Conservation (phyloP, 2,329 filamentous ascomycete genomes). For the Talaromyces marneffei region DNA sequence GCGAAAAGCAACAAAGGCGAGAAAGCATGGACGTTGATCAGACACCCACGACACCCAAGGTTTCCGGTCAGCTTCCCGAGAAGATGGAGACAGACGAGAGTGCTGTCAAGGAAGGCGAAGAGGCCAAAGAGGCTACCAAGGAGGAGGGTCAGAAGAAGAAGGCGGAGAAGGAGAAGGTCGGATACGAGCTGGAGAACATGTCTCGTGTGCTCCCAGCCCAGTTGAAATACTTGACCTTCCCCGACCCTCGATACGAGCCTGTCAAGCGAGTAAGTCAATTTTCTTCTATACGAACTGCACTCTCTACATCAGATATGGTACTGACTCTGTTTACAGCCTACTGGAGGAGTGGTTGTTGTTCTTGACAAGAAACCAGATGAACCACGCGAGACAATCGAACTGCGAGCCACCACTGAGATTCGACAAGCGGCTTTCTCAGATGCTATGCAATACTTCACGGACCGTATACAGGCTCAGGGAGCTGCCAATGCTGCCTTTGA, state of each 20-base stretch:
- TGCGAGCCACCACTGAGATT: constrained; percentile 75
- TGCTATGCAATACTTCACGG: constrained; percentile 32
- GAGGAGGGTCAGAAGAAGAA: constrained; percentile 75
- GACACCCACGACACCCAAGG: constrained; percentile 67
- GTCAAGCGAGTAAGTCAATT: constrained; percentile 69
- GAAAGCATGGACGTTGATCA: constrained; percentile 96
- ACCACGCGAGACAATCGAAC: constrained; percentile 73
- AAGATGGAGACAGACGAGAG: constrained; percentile 71
- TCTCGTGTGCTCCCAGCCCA: constrained; percentile 86
- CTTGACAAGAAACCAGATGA: constrained; percentile 75
- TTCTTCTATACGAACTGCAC: background rate
- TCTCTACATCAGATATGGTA: constrained; percentile 55
- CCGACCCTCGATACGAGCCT: constrained; percentile 82
- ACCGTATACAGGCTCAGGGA: constrained; percentile 39
- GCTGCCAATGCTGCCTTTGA: constrained; percentile 29
- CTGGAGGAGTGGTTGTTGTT: constrained; percentile 87
- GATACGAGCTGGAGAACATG: constrained; percentile 96
- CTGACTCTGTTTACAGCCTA: constrained; percentile 61
- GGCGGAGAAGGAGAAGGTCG: constrained; percentile 89
- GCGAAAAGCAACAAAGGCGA: constrained; percentile 79
- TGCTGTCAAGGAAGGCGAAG: constrained; percentile 59
- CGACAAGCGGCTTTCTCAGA: constrained; percentile 40
- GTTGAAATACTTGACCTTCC: constrained; percentile 92
- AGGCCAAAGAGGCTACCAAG: constrained; percentile 49
- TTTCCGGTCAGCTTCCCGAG: constrained; percentile 55